Base-by-base conservation (phyloP, 192 early-diverging fungal genomes). In the Chytriomyces confervae region DNA sequence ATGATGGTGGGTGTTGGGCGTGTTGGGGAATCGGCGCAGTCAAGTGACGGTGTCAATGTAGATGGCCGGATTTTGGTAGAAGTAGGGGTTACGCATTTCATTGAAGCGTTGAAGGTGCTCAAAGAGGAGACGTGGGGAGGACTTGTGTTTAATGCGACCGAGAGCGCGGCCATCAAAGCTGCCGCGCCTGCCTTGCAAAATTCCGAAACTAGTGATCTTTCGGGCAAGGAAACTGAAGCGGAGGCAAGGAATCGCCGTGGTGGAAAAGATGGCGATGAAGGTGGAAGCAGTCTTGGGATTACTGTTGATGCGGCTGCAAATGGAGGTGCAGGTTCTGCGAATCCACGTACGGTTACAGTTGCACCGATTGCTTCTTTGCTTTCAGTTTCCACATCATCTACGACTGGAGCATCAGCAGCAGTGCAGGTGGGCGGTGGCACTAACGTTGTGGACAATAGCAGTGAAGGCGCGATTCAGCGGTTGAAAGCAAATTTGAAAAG, bases 401-500 rank as follows among this genome's bases (percentile, higher is more conserved):
- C 11, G 2, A 23, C 74, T 29, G n/a, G 16, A n/a, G 43, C 64
- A 16, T 20, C 18, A 16, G 6, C 44, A 47, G 5, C 62, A 51
- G 36, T 82, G 82, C 61, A 80, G 77, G n/a, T 50, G 79, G 45
- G 65, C 80, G 36, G 0, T 36, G 36, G 36, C 0, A 36, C 36
- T 36, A 43, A 66, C 45, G 9, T 23, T 20, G 66, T 23, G 62
- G 27, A 48, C 36, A 20, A 49, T 53, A 83, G 70, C 9, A 48
- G 16, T 9, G 62, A 77, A 65, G 23, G 24, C 1, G 62, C 78
- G 4, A 81, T 77, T 77, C 86, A 68, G 77, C 86, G 45, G 78
- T 84, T 85, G 79, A 89, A 67, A 65, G 24, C 66, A 24, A 36
- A 77, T 50, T 64, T 89, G 3, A 66, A 76, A 63, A 71, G 70